phyloP scores from a whole-genome alignment of 1,139 yeast species.

The Suhomyces kunorum region DNA sequence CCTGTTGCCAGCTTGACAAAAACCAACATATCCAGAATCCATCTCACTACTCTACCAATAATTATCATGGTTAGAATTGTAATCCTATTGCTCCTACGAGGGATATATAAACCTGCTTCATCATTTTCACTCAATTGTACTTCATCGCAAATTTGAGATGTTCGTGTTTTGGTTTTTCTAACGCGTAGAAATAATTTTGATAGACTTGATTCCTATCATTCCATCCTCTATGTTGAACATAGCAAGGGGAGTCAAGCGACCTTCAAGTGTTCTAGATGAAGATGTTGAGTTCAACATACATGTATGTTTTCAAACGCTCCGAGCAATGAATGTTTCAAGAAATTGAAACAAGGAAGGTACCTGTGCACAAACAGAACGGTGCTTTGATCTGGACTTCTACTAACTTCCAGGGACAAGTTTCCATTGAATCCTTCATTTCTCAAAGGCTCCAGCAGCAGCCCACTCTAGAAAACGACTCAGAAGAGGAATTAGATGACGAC shows the following conservation, averaged over 20 bases:
- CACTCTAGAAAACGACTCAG: slow-evolving; percentile 7
- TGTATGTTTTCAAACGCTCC: no score
- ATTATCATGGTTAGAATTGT: no score
- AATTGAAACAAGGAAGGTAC: no score
- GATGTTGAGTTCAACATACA: slow-evolving; percentile 6
- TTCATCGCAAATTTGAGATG: no score
- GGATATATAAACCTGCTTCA: no score
- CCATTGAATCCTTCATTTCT: slow-evolving; percentile 11
- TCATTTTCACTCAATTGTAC: no score
- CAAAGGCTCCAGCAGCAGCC: slow-evolving; percentile 8
- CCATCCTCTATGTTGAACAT: slow-evolving; percentile 4
- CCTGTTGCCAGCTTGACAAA: no score
- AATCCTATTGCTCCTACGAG: no score
- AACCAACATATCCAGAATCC: no score
- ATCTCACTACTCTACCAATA: no score
- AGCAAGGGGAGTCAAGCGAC: slow-evolving; percentile 9
- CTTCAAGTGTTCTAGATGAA: slow-evolving; percentile 7
- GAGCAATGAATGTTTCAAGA: no score
- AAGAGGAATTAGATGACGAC: slow-evolving; percentile 4
- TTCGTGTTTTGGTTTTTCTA: neutral
- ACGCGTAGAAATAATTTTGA: slow-evolving; percentile 1
- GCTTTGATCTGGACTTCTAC: slow-evolving; percentile 4
- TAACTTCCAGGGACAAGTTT: slow-evolving; percentile 10
- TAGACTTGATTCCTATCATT: neutral
- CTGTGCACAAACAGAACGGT: no score